Base-by-base conservation (phyloP, 2,329 filamentous ascomycete genomes). In the Hypomyces rosellus region DNA sequence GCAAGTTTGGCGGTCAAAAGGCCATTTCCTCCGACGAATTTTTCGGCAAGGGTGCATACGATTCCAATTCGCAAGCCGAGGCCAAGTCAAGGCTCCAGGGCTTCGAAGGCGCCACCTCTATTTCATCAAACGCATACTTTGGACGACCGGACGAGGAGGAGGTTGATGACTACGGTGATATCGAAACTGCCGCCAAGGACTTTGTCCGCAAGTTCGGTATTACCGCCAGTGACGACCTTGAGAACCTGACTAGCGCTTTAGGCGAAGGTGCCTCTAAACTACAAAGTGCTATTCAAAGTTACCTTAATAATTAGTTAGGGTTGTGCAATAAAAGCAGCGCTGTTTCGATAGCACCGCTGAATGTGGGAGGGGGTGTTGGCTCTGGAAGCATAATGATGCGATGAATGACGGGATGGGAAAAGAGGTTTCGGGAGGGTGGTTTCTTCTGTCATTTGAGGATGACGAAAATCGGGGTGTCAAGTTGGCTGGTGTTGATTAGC, bases 11-110 rank as follows among this genome's bases (percentile, higher is more conserved):
- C 54, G 72, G 71, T 40, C 93, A 99, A 68, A 97, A 97, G 76
- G 88, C 88, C 60, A 99, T 99, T 59, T 96, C 90, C 0, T 96
- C 91, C 0, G 93, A 99, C 67, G 93, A 99, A 67, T 99, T 95
- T 77, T 99, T 99, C 65, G 90, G 92, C 62, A 92, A 93, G 67
- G 89, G 90, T 48, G 74, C 80, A 49, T 97, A 85, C 69, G 91
- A 99, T 65, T 84, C 91, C 36, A 77, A 77, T 49, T 82, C 86
- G 8, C 86, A 93, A 65, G 77, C 83, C 46, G 92, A 96, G 73
- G 92, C 93, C 60, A 95, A 95, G 74, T 77, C 78, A 20, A 83
- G 93, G 38, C 80, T 99, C 48, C 85, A 89, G 73, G 88, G 90
- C 43, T 99, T 99, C 64, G 92, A 97, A 70, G 90, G 93, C 41